A percentile compares a stretch with the other conserved stretches of the same genome.
Evolutionary conservation across 2,329 filamentous ascomycete species (phyloP).

Genomic region (Byssothecium circinans): DNA sequence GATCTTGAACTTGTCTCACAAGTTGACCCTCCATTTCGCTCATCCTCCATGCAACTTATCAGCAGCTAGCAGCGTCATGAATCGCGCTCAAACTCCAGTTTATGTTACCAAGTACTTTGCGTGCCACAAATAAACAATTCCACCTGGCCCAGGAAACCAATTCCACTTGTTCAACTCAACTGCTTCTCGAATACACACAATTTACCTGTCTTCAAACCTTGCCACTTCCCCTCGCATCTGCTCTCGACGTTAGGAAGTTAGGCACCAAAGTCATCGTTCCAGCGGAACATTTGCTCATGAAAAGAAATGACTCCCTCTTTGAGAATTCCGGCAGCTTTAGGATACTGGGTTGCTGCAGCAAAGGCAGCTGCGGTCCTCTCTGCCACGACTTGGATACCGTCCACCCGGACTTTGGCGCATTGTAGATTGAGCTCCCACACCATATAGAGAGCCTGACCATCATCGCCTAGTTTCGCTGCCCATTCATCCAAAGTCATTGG

Average conservation of each 20-base stretch:
- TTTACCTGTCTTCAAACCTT: no score
- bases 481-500: slow-evolving; percentile 1
- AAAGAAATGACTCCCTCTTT: background rate
- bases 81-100: no score
- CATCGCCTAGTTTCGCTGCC: slow-evolving; percentile 3
- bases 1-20: no score
- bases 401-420: background rate
- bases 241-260: background rate
- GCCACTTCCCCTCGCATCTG: no score
- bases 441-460: background rate
- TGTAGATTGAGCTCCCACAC: background rate
- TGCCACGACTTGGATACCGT: background rate
- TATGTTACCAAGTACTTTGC: no score
- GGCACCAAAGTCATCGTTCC: background rate
- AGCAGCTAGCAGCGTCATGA: no score
- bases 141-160: no score
- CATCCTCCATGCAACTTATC: no score
- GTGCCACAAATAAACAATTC: no score
- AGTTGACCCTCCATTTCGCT: no score
- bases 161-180: no score
- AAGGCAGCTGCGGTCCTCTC: background rate
- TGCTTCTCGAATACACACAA: no score
- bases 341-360: background rate
- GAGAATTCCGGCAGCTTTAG: background rate
- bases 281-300: slow-evolving; percentile 3